A percentile compares a stretch with the other conserved stretches of the same genome.
These are phyloP conservation scores for Fusarium sp. DNA, from an alignment of 2,329 filamentous ascomycete genomes.

Conservation along the genomic window DNA sequence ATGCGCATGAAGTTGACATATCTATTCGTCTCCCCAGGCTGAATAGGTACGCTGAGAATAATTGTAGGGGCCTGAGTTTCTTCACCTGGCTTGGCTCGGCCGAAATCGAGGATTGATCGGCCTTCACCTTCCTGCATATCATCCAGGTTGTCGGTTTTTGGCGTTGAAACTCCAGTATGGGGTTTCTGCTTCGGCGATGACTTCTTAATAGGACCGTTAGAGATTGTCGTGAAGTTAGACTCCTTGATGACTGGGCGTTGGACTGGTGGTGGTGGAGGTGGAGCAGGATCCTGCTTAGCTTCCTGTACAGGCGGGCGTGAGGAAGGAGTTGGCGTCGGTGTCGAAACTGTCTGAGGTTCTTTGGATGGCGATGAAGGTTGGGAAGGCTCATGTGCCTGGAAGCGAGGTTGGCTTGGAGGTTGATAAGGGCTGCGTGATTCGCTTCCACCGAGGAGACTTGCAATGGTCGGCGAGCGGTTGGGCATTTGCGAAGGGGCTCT, in stretches of 20 bases:
- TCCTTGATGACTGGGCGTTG: constrained; percentile 52
- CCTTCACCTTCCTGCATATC: constrained; percentile 58
- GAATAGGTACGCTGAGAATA: constrained; percentile 82
- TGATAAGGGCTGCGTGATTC: constrained; percentile 46
- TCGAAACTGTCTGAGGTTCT: constrained; percentile 49
- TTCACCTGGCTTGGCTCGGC: constrained; percentile 67
- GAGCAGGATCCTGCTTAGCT: constrained; percentile 53
- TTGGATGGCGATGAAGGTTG: constrained; percentile 58
- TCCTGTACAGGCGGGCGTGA: constrained; percentile 49
- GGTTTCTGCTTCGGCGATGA: constrained; percentile 61
- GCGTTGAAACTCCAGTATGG: constrained; percentile 55
- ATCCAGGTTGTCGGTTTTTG: constrained; percentile 62
- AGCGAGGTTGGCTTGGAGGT: constrained; percentile 45
- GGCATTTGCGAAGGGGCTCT: constrained; percentile 53
- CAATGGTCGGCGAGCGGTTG: constrained; percentile 81
- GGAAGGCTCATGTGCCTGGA: constrained; percentile 52
- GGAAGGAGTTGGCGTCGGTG: constrained; percentile 49
- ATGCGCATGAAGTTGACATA: constrained; percentile 96
- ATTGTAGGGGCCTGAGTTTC: constrained; percentile 78
- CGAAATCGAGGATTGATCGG: constrained; percentile 71
- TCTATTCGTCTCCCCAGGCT: constrained; percentile 80
- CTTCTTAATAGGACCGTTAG: constrained; percentile 58
- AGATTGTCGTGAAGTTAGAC: constrained; percentile 56
- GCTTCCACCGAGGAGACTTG: constrained; percentile 76
- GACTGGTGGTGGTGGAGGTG: constrained; percentile 49